These are phyloP conservation scores for Suillus clintonianus DNA, from an alignment of 768 basidiomycete species.

Conservation along the genomic window DNA sequence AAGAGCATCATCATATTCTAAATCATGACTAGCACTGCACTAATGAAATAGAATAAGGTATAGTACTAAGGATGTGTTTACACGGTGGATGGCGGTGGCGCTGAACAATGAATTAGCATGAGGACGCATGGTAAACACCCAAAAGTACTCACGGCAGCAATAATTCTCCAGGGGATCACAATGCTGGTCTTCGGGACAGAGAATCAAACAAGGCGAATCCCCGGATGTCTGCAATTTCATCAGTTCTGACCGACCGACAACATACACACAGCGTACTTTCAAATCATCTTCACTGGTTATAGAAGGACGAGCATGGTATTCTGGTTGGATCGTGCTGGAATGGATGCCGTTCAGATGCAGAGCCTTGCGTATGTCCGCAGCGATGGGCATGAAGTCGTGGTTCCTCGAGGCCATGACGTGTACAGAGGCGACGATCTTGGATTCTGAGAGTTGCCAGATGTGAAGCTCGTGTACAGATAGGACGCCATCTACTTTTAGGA, in stretches of 20 bases:
- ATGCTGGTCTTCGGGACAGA: conserved; percentile 69
- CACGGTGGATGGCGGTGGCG: conserved; percentile 39
- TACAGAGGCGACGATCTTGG: conserved; percentile 92
- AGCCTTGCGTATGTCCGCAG: conserved; percentile 77
- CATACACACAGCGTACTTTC: conserved; percentile 41
- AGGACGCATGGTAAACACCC: not conserved
- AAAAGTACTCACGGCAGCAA: conserved; percentile 69
- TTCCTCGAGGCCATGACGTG: conserved; percentile 85
- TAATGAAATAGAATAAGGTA: not conserved
- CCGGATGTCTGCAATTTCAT: conserved; percentile 41
- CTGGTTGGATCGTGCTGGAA: conserved; percentile 92
- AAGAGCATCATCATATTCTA: not conserved
- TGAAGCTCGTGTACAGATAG: conserved; percentile 89
- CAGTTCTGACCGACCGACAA: conserved; percentile 5
- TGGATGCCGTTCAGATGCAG: conserved; percentile 94
- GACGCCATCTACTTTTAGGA: conserved; percentile 81
- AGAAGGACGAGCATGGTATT: conserved; percentile 53
- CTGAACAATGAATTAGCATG: conserved; percentile 27
- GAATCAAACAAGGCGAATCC: conserved; percentile 68
- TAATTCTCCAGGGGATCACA: conserved; percentile 72
- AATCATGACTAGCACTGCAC: not conserved
- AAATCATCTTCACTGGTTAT: conserved; percentile 43
- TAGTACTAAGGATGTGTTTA: not conserved
- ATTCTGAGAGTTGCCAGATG: conserved; percentile 96
- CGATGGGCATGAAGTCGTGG: conserved; percentile 90